phyloP scores from a whole-genome alignment of 2,329 filamentous ascomycete species.

The Alternaria rosae region DNA sequence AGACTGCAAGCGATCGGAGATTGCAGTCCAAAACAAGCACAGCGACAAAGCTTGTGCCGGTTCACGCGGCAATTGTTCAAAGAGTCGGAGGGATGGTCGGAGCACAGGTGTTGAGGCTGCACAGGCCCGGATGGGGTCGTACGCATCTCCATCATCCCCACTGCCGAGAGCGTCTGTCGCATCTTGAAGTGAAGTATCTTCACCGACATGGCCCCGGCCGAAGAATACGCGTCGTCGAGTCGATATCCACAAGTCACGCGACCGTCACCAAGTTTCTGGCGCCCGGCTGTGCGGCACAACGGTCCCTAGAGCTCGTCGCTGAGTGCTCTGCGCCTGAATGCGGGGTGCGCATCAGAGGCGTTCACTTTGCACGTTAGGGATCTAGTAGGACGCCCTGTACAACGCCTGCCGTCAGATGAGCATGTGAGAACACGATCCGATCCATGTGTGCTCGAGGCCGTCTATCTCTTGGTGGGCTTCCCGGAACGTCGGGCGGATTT shows the following conservation, averaged over 20 bases:
- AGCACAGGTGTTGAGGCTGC: constrained; percentile 15
- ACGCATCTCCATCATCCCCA: constrained; percentile 13
- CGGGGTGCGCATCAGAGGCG: constrained; percentile 6
- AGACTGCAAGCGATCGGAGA: constrained; percentile 7
- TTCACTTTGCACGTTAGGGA: neutral
- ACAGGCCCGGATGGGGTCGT: constrained; percentile 14
- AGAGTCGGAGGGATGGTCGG: constrained; percentile 16
- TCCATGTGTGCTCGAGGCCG: constrained; percentile 3
- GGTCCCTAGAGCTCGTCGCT: neutral
- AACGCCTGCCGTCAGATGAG: constrained; percentile 2
- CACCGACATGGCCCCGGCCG: constrained; percentile 12
- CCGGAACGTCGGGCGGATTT: constrained; percentile 7
- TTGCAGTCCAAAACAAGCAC: constrained; percentile 6
- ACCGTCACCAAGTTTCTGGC: neutral
- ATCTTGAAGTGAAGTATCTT: constrained; percentile 7
- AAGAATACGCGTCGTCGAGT: constrained; percentile 5
- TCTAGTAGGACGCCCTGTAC: neutral
- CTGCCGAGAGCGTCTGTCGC: constrained; percentile 13
- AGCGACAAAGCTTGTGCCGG: constrained; percentile 7
- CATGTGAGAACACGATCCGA: constrained; percentile 7
- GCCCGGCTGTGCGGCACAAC: constrained; percentile 12
- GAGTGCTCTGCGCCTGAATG: constrained; percentile 3
- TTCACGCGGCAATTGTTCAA: constrained; percentile 16
- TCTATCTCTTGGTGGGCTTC: constrained; percentile 7
- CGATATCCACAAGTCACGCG: neutral